phyloP scores from a whole-genome alignment of 2,329 filamentous ascomycete species.

The Fusarium goolgardi region DNA sequence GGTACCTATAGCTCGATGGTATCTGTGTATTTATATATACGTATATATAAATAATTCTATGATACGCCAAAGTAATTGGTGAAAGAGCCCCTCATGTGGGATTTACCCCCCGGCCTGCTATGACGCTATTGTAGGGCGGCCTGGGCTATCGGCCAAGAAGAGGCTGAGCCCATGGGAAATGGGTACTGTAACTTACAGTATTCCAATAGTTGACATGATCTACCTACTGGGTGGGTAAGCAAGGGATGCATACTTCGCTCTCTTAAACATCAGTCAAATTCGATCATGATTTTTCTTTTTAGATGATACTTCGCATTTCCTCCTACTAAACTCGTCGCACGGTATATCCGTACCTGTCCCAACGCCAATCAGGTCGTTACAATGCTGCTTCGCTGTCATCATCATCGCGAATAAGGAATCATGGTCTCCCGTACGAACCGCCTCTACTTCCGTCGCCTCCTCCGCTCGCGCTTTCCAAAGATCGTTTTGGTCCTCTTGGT shows the following conservation, averaged over 20 bases:
- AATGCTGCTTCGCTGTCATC: constrained; percentile 42
- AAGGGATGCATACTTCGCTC: constrained; percentile 18
- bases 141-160: background rate
- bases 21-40: background rate
- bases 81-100: background rate
- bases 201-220: constrained; percentile 13
- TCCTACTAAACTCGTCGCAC: background rate
- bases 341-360: background rate
- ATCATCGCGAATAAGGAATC: constrained; percentile 35
- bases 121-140: constrained; percentile 1
- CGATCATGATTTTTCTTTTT: constrained; percentile 10
- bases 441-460: constrained; percentile 53
- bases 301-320: background rate
- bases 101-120: constrained; percentile 7
- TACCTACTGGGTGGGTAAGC: background rate
- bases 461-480: constrained; percentile 52
- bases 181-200: background rate
- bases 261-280: constrained; percentile 2
- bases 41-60: background rate
- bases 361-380: constrained; percentile 21
- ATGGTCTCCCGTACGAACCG: constrained; percentile 50
- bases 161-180: constrained; percentile 8
- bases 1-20: background rate
- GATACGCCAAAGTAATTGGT: background rate
- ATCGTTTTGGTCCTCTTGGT: constrained; percentile 51